These are phyloP conservation scores for Calycina herbarum DNA, from an alignment of 2,329 filamentous ascomycete species.

Conservation along the genomic window DNA sequence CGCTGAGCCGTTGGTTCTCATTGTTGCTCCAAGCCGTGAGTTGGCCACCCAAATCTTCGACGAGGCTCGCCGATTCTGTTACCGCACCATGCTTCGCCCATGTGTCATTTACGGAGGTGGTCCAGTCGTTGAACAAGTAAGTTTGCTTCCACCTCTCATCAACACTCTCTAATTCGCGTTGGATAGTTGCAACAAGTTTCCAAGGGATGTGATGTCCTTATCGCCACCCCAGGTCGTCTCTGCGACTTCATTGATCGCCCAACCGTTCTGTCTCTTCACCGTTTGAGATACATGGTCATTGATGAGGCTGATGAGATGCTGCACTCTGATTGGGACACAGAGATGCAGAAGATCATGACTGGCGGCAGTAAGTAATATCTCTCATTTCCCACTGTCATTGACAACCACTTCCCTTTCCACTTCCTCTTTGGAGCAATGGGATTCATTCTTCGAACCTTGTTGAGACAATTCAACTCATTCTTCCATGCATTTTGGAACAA, in stretches of 20 bases:
- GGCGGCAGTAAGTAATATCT: constrained; percentile 67
- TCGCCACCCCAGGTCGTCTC: constrained; percentile 85
- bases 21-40: constrained; percentile 86
- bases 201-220: constrained; percentile 85
- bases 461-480: too few species aligned
- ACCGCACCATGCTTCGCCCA: constrained; percentile 90
- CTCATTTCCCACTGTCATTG: too few species aligned
- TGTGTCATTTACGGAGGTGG: constrained; percentile 87
- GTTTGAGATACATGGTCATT: constrained; percentile 79
- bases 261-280: constrained; percentile 66
- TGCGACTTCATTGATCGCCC: constrained; percentile 78
- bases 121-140: constrained; percentile 65
- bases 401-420: neutral
- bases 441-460: too few species aligned
- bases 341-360: constrained; percentile 73
- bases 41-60: constrained; percentile 94
- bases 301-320: constrained; percentile 97
- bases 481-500: too few species aligned
- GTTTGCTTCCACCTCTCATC: too few species aligned
- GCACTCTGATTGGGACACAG: constrained; percentile 72
- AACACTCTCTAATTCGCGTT: too few species aligned
- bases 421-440: neutral
- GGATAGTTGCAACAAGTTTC: constrained; percentile 57
- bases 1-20: constrained; percentile 84
- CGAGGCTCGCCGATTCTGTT: constrained; percentile 88